Conservation (phyloP, 2,329 filamentous ascomycete species). For the Fusarium pseudonygamai region DNA sequence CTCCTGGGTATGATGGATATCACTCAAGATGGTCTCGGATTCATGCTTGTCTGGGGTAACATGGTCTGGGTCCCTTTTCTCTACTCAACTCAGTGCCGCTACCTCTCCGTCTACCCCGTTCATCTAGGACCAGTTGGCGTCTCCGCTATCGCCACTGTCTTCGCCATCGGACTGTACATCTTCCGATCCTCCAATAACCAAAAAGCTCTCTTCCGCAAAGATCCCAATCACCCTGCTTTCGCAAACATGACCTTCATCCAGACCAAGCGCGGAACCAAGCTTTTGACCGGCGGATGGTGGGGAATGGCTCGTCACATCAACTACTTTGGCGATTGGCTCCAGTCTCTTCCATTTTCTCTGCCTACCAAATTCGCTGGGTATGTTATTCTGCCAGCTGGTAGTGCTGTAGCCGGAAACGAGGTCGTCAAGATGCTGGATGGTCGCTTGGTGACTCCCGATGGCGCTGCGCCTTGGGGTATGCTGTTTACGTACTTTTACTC, state of each 20-base stretch:
- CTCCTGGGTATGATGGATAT: slow-evolving; percentile 93
- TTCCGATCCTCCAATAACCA: slow-evolving; percentile 90
- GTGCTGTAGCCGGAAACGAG: slow-evolving; percentile 51
- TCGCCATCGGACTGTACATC: slow-evolving; percentile 78
- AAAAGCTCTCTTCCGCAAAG: slow-evolving; percentile 91
- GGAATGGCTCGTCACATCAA: slow-evolving; percentile 90
- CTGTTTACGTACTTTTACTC: slow-evolving; percentile 92
- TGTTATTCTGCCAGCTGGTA: slow-evolving; percentile 66
- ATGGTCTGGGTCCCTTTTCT: slow-evolving; percentile 90
- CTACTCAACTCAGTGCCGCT: slow-evolving; percentile 83
- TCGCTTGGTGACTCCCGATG: slow-evolving; percentile 72
- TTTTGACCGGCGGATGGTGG: slow-evolving; percentile 91
- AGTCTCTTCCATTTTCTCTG: slow-evolving; percentile 85
- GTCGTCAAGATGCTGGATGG: slow-evolving; percentile 65
- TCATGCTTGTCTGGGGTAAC: slow-evolving; percentile 92
- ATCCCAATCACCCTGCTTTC: slow-evolving; percentile 80
- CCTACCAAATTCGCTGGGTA: slow-evolving; percentile 87
- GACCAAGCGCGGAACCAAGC: slow-evolving; percentile 79
- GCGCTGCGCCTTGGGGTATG: slow-evolving; percentile 81
- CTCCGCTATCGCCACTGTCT: slow-evolving; percentile 69
- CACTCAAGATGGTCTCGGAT: slow-evolving; percentile 88
- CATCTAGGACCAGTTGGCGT: slow-evolving; percentile 74
- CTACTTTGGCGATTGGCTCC: slow-evolving; percentile 92
- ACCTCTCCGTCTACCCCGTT: slow-evolving; percentile 82
- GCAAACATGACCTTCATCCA: slow-evolving; percentile 83